A percentile compares a stretch with the other conserved stretches of the same genome.
phyloP scores from a whole-genome alignment of 352 stramenopile genomes.

The Pythium grandisporangium region DNA sequence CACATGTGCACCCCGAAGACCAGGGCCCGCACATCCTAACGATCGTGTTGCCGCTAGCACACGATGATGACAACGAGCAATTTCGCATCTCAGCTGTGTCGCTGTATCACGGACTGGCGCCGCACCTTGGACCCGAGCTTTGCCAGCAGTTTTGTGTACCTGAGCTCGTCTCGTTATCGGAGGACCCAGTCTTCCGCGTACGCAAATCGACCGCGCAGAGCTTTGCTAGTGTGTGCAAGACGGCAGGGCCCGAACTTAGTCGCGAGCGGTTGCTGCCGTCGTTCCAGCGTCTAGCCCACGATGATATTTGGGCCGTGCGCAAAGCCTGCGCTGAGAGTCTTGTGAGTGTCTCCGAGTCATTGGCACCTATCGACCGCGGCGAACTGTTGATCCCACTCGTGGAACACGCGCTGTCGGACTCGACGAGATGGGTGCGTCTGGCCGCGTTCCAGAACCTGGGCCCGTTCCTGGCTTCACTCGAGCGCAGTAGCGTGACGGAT shows the following conservation, averaged over 20 bases:
- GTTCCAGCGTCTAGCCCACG: constrained; percentile 85
- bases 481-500: constrained; percentile 72
- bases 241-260: constrained; percentile 61
- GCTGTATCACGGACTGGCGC: constrained; percentile 88
- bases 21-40: constrained; percentile 88
- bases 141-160: constrained; percentile 92
- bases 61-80: constrained; percentile 89
- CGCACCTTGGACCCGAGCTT: constrained; percentile 80
- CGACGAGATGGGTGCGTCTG: constrained; percentile 90
- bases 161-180: constrained; percentile 86
- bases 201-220: constrained; percentile 89
- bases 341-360: constrained; percentile 78
- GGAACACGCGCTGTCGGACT: constrained; percentile 82
- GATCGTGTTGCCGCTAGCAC: constrained; percentile 87
- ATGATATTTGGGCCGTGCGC: constrained; percentile 92
- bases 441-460: constrained; percentile 90
- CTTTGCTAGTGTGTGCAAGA: constrained; percentile 85
- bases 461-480: constrained; percentile 72
- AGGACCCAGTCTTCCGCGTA: constrained; percentile 92
- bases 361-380: constrained; percentile 64
- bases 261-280: constrained; percentile 84
- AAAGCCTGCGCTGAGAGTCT: constrained; percentile 90
- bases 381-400: constrained; percentile 85
- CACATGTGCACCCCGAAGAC: constrained; percentile 80
- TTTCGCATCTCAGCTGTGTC: constrained; percentile 89